Percentiles rank a stretch among this genome's conserved stretches.
Evolutionary conservation across 306 rosid species (phyloP).

Genomic region (Mimosa pudica): DNA sequence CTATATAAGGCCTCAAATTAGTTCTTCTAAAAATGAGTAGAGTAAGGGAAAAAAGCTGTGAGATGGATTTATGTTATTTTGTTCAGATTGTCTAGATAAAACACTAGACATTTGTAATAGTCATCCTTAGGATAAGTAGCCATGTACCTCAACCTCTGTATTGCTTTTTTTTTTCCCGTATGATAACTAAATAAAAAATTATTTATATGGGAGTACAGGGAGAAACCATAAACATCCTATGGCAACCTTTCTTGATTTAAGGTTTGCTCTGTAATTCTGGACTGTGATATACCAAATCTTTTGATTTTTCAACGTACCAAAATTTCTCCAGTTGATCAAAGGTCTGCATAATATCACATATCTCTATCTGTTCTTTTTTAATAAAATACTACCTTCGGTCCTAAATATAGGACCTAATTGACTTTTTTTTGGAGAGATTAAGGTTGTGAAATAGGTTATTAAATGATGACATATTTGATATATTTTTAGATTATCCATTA

Average conservation of each 20-base stretch:
- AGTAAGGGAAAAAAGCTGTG: neutral
- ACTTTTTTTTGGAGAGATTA: no score
- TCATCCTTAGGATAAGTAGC: neutral
- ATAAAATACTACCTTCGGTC: no score
- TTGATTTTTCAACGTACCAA: neutral
- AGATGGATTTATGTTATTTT: neutral
- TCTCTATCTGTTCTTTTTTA: neutral
- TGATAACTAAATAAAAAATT: no score
- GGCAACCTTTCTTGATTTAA: neutral
- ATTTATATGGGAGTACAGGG: neutral
- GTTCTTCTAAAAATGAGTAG: neutral
- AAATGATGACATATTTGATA: no score
- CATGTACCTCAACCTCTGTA: neutral
- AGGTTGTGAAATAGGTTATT: no score
- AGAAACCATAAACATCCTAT: neutral
- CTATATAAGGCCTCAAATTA: neutral
- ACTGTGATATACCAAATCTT: neutral
- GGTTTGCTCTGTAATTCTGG: no score
- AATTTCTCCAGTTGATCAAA: constrained; percentile 9
- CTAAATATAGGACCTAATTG: no score
- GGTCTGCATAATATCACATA: neutral
- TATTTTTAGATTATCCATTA: no score
- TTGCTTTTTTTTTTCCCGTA: no score
- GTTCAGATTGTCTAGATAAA: neutral
- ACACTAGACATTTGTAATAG: neutral